These are phyloP conservation scores for Phyllosticta citriasiana DNA, from an alignment of 2,329 filamentous ascomycete genomes.

Conservation along the genomic window DNA sequence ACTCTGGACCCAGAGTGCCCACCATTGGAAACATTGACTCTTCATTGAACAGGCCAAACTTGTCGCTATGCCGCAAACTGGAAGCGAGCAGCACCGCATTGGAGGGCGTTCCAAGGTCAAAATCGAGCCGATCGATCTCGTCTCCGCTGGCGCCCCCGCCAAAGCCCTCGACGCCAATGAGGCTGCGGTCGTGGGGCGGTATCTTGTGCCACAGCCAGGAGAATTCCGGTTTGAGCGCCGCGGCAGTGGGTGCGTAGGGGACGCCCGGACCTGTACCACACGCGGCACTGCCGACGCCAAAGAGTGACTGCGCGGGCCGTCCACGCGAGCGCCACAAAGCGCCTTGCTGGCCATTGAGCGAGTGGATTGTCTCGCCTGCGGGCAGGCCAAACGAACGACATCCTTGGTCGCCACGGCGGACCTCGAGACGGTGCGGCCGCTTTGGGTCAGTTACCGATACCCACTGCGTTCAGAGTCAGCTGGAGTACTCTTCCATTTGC, in stretches of 20 bases:
- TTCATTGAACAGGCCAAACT: constrained; percentile 14
- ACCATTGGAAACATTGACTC: constrained; percentile 14
- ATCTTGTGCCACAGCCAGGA: neutral
- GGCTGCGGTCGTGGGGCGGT: neutral
- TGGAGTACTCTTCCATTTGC: neutral
- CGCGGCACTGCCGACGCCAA: constrained; percentile 23
- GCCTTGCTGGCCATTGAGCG: constrained; percentile 22
- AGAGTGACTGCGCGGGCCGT: constrained; percentile 21
- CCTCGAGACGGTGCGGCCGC: constrained; percentile 24
- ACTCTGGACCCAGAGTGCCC: constrained; percentile 11
- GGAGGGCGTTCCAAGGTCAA: constrained; percentile 20
- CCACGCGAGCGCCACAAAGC: constrained; percentile 26
- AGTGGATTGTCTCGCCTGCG: constrained; percentile 21
- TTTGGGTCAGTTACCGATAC: constrained; percentile 15
- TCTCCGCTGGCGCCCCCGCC: constrained; percentile 17
- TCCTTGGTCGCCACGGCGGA: constrained; percentile 26
- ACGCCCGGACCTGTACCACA: constrained; percentile 22
- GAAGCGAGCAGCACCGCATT: constrained; percentile 21
- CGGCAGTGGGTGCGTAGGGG: constrained; percentile 14
- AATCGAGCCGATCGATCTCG: constrained; percentile 28
- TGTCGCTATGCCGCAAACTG: constrained; percentile 12
- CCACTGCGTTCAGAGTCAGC: constrained; percentile 14
- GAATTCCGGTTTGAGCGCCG: neutral
- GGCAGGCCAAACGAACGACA: constrained; percentile 21
- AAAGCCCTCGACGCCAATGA: constrained; percentile 8